Percentiles rank a stretch among this genome's conserved stretches.
phyloP scores from a whole-genome alignment of 2,329 filamentous ascomycete genomes.

The Falciphora oryzae region DNA sequence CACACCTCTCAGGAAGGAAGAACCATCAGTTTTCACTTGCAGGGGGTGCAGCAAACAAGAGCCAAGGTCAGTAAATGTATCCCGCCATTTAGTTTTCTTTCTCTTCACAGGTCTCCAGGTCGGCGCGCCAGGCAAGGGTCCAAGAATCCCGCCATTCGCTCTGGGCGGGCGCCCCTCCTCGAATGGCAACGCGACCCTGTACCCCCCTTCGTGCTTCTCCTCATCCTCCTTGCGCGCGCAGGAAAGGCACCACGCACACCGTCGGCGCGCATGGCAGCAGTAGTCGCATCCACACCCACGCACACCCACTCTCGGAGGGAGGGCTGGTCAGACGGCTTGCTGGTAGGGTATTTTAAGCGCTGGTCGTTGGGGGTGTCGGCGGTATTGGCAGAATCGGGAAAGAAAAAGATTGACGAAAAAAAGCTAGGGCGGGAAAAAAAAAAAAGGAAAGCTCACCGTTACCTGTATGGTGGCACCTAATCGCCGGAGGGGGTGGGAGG shows the following conservation, averaged over 20 bases:
- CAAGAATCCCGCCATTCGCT: not conserved
- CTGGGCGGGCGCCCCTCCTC: not conserved
- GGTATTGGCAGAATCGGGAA: not conserved
- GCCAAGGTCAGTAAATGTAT: not conserved
- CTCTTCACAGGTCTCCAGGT: not conserved
- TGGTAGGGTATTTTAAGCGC: conserved; percentile 10
- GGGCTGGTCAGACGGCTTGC: not conserved
- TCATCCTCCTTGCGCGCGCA: not conserved
- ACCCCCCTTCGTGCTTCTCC: no score
- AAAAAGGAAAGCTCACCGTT: no score
- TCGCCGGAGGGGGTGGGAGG: not conserved
- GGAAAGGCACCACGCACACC: not conserved
- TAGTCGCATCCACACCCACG: not conserved
- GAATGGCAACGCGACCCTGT: not conserved
- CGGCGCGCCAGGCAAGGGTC: not conserved
- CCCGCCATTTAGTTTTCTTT: not conserved
- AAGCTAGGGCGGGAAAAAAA: conserved; percentile 1
- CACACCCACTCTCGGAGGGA: not conserved
- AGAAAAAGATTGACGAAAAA: not conserved
- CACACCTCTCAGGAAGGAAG: not conserved
- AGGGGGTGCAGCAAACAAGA: not conserved
- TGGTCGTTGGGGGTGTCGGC: not conserved
- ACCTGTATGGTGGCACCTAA: not conserved
- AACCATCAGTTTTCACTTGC: not conserved
- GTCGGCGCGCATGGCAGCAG: not conserved